Evolutionary conservation across 345 rosid species (phyloP), one percentile per base, ranked within the genome.

Genomic region (Rhodamnia argentea): DNA sequence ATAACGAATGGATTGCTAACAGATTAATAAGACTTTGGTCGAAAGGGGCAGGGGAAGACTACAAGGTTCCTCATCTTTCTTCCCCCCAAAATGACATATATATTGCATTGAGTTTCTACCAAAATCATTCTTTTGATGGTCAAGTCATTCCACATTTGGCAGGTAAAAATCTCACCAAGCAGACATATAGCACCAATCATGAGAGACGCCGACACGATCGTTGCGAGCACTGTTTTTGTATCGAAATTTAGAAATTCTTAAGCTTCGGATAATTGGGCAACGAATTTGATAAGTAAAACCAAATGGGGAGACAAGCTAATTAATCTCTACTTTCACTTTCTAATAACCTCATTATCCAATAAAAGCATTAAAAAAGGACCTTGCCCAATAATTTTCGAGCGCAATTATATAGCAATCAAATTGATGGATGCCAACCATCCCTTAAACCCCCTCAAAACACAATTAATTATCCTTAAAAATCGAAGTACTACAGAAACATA

Each of bases 401-500:
- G 37, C 7, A 18, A 37, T 37, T 32, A 70, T 37, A 32, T 4
- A 70, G 78, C 44, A 70, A 70, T 9, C 44, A 32, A 70, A 70
- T 70, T 23, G n/a, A 57, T 23, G 27, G 60, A 57, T 57, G 60
- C 60, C 60, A 22, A 10, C 26, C 18, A 37, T 37, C 47, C 13
- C 47, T 70, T 70, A 37, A 70, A 70, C 81, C 47, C 27, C 7
- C 2, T 70, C 81, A 70, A 70, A 86, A 75, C 57, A 52, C 60
- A 84, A 81, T 16, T 50, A 59, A 83, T 82, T 40, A 51, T 62
- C 62, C 85, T 29, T 60, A 55, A 55, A 54, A 53, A 83, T 86
- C 13, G 8, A 82, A 58, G 58, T 27, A 86, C 44, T 24, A 90
- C 88, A 89, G 87, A 92, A 92, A 70, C 88, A 93, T 96, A 95